Conservation (phyloP, 2,329 filamentous ascomycete genomes). For the Neoarthrinium moseri region DNA sequence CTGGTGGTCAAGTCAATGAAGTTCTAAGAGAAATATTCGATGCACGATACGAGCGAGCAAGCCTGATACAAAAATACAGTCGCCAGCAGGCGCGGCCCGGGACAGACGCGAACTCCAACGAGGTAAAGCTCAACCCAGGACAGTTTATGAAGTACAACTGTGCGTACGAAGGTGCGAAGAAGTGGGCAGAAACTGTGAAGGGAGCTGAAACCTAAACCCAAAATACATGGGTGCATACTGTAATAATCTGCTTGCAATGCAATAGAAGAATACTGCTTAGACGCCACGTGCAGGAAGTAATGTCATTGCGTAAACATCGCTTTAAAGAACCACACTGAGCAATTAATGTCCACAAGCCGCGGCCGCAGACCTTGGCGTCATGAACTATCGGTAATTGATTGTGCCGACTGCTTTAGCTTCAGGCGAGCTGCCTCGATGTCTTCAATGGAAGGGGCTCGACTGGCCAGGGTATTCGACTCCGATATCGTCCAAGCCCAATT, state of each 20-base stretch:
- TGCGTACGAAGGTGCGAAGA: constrained; percentile 30
- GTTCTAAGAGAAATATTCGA: constrained; percentile 19
- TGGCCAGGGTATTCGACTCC: not conserved
- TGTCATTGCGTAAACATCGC: too few relatives aligned
- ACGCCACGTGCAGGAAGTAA: too few relatives aligned
- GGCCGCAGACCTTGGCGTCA: too few relatives aligned
- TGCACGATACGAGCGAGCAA: constrained; percentile 34
- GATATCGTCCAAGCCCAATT: constrained; percentile 10
- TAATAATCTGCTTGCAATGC: too few relatives aligned
- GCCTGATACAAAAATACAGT: constrained; percentile 37
- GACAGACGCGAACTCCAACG: constrained; percentile 27
- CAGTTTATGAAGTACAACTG: constrained; percentile 41
- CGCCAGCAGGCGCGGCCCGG: constrained; percentile 37
- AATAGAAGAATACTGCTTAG: too few relatives aligned
- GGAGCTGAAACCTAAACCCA: too few relatives aligned
- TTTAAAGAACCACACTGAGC: too few relatives aligned
- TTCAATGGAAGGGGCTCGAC: not conserved
- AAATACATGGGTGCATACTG: too few relatives aligned
- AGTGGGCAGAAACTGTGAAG: too few relatives aligned
- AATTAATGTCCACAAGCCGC: too few relatives aligned
- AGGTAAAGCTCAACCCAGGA: constrained; percentile 32
- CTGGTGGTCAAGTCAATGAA: constrained; percentile 17
- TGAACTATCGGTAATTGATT: not conserved
- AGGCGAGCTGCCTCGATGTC: constrained; percentile 3
- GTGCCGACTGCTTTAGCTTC: not conserved